Evolutionary conservation across 768 basidiomycete species (phyloP).

Genomic region (Amylocystis lapponica): DNA sequence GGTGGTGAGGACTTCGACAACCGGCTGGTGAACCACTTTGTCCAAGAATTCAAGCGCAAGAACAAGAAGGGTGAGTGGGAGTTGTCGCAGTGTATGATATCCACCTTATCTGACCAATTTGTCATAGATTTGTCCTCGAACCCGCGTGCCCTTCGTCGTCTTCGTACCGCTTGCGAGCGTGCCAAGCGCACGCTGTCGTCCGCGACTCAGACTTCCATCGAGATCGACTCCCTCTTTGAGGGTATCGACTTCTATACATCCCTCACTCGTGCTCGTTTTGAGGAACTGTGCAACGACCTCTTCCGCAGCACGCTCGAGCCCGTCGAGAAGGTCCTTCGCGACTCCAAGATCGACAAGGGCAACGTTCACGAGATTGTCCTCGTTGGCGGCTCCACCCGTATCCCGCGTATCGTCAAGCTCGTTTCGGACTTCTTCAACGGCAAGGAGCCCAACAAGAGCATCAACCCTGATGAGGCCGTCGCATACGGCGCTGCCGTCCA

Average conservation of each 20-base stretch:
- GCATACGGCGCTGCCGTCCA: conserved; percentile 99
- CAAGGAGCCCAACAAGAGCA: conserved; percentile 98
- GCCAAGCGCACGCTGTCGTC: conserved; percentile 98
- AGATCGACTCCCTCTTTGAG: conserved; percentile 97
- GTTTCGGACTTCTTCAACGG: conserved; percentile 99
- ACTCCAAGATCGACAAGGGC: conserved; percentile 96
- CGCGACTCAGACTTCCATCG: conserved; percentile 92
- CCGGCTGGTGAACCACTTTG: conserved; percentile 94
- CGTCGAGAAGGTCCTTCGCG: conserved; percentile 96
- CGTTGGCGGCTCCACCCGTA: conserved; percentile 97
- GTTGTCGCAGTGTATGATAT: no score
- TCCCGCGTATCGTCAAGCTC: conserved; percentile 94
- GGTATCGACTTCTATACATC: conserved; percentile 99
- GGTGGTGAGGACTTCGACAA: conserved; percentile 99
- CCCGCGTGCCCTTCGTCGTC: conserved; percentile 93
- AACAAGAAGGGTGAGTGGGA: conserved; percentile 82
- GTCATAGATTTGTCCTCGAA: conserved; percentile 84
- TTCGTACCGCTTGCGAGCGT: conserved; percentile 96
- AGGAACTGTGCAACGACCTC: conserved; percentile 91
- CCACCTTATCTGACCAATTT: no score
- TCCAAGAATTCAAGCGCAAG: conserved; percentile 96
- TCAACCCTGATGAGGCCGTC: conserved; percentile 99
- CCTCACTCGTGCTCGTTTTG: conserved; percentile 96
- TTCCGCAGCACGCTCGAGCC: conserved; percentile 93
- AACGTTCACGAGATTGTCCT: conserved; percentile 96